A percentile compares a stretch with the other conserved stretches of the same genome.
Evolutionary conservation across 1,284 basidiomycete genomes (phyloP).

Genomic region (Leccinum griseonigrum): DNA sequence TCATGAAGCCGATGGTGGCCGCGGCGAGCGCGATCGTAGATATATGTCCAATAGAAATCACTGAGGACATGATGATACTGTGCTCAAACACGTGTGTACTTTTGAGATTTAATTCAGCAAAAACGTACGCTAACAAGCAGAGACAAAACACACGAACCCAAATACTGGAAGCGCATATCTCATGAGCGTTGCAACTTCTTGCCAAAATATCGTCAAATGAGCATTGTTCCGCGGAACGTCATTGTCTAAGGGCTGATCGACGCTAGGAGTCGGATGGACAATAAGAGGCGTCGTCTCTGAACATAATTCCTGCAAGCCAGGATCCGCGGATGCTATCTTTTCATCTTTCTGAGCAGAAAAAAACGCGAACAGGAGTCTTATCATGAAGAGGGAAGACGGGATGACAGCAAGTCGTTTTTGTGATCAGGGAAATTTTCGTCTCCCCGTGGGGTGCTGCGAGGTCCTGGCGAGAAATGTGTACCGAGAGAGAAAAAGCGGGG

Average conservation of each 20-base stretch:
- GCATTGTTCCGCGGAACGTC: neutral
- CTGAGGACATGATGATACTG: slow-evolving; percentile 69
- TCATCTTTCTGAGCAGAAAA: neutral
- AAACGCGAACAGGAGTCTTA: slow-evolving; percentile 2
- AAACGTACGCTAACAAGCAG: neutral
- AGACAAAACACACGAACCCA: slow-evolving; percentile 41
- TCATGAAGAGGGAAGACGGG: neutral
- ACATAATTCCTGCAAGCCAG: neutral
- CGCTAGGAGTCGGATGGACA: slow-evolving; percentile 49
- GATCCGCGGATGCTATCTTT: slow-evolving; percentile 1
- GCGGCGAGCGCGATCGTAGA: slow-evolving; percentile 83
- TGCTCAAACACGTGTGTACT: slow-evolving; percentile 78
- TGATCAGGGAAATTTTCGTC: neutral
- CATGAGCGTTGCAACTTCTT: slow-evolving; percentile 55
- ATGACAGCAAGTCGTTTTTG: neutral
- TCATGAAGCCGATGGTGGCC: slow-evolving; percentile 86
- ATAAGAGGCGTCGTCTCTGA: slow-evolving; percentile 38
- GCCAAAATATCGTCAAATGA: slow-evolving; percentile 40
- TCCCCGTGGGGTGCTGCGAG: neutral
- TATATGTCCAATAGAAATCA: slow-evolving; percentile 84
- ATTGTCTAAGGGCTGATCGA: slow-evolving; percentile 39
- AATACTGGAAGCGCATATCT: slow-evolving; percentile 71
- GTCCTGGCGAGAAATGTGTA: slow-evolving; percentile 33
- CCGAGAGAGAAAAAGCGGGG: slow-evolving; percentile 24
- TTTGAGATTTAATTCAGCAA: neutral